Base-by-base conservation (phyloP, 768 basidiomycete genomes). In the Leccinum imitatum region DNA sequence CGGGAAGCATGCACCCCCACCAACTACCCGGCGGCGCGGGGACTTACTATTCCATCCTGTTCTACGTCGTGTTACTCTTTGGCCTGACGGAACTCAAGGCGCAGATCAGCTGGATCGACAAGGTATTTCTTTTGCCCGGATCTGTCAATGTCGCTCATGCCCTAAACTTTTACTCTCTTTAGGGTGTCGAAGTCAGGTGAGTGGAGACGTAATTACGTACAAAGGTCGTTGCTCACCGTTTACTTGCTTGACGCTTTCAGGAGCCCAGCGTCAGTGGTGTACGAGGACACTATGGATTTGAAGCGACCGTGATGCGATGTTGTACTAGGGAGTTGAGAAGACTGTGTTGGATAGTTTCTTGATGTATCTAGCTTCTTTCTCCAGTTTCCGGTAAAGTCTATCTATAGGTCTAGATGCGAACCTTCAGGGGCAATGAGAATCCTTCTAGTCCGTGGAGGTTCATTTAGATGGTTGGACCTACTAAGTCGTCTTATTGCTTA, bases 11-110 rank as follows among this genome's bases (percentile, higher is more conserved):
- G 63, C 62, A 41, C 4, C 53, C 62, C 10, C 62, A 55, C 13
- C 53, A 52, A 9, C 62, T 64, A 21, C 63, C 63, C 1, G 62
- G 35, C 30, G 62, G 53, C 1, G 62, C 31, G 2, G 56, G 57
- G 31, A 59, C 62, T 21, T 63, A 64, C 4, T 63, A 63, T 48
- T 53, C 62, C 23, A 64, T 63, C 23, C 4, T 64, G 30, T 59
- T 63, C n/a, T 61, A 70, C 25, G 66, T 84, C 13, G 72, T 84
- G n/a, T 59, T 85, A 13, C 68, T 79, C 1, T 82, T 85, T 59
- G 84, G 82, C 1, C 64, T 80, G 33, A 84, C 82, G 11, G 84
- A 84, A 55, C 62, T 84, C 55, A 78, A 78, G 66, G 82, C 82
- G 0, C 79, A 82, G 54, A 76, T 84, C n/a, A 72, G 74, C 9